Base-by-base conservation (phyloP, 257 asterid species). In the Pogostemon cablin region DNA sequence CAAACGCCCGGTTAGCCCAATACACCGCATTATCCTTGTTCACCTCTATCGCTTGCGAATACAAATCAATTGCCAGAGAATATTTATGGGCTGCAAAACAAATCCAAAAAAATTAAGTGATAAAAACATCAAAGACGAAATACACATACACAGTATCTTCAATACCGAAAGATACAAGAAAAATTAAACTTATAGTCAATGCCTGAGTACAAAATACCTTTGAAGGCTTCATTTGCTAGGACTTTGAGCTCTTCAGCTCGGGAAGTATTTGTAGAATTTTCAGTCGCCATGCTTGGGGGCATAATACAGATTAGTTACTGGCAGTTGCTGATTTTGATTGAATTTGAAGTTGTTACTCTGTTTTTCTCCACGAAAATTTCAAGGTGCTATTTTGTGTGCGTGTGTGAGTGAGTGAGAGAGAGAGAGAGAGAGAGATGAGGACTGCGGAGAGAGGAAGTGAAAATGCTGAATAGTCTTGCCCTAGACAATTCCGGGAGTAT, bases 1-100 rank as follows among this genome's bases (percentile, higher is more conserved):
- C 98, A 72, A 95, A 87, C 3, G 98, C 97, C 67, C 99, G 97
- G 78, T 95, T 95, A 67, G 99, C 97, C 95, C 93, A 90, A 81
- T 95, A 95, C 43, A 95, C 98, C 56, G 98, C 97, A 86, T 82
- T 89, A 55, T 79, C 88, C 55, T 69, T 25, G 62, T 79, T 84
- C 84, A 78, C 47, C 71, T 86, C 96, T 38, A 95, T 95, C 65
- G 98, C 99, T 86, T 86, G 97, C 40, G 95, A 78, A 52, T 95
- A 95, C 66, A 95, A 82, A 86, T 91, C 99, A 84, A 95, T 86
- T 54, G 98, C 96, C 77, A 84, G 98, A 2, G 96, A 87, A 81
- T 79, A 95, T 76, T 90, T 95, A 74, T 83, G 93, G 54, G 84
- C 99, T 95, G 86, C 68, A 68, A 65, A 69, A 71, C 71, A 79